Evolutionary conservation across 306 rosid species (phyloP).

Genomic region (Geum urbanum): DNA sequence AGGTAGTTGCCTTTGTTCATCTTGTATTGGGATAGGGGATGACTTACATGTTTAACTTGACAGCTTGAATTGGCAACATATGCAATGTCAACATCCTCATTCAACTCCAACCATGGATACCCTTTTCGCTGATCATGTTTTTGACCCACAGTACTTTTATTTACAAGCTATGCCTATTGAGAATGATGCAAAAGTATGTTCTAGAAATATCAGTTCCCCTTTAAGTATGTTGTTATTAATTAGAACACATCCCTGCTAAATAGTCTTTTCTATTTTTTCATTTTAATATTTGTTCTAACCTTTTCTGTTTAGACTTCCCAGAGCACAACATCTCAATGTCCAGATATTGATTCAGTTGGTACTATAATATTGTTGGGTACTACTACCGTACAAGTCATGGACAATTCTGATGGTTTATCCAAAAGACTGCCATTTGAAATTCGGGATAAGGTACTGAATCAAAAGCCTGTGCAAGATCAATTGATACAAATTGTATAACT

Average conservation of each 20-base stretch:
- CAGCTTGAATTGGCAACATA: constrained; percentile 95
- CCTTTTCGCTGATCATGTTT: constrained; percentile 71
- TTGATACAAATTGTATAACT: background rate
- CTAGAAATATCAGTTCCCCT: background rate
- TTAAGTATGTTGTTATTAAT: background rate
- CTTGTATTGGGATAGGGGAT: constrained; percentile 1
- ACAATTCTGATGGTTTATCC: constrained; percentile 17
- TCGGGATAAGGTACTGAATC: constrained; percentile 23
- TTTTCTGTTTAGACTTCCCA: constrained; percentile 56
- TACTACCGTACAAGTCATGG: background rate
- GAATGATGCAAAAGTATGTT: constrained; percentile 32
- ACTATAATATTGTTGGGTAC: background rate
- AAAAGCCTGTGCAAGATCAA: background rate
- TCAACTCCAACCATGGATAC: constrained; percentile 76
- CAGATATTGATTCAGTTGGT: constrained; percentile 34
- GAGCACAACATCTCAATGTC: constrained; percentile 59
- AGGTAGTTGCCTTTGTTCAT: background rate
- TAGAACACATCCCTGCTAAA: background rate
- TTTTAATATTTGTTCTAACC: background rate
- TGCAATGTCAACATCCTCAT: constrained; percentile 60
- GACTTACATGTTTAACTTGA: constrained; percentile 27
- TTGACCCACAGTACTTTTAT: constrained; percentile 58
- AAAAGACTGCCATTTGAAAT: background rate
- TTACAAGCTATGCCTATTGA: constrained; percentile 66
- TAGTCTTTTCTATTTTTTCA: background rate